Base-by-base conservation (phyloP, 1,284 basidiomycete genomes). In the Pyrrhoderma lamaoense region DNA sequence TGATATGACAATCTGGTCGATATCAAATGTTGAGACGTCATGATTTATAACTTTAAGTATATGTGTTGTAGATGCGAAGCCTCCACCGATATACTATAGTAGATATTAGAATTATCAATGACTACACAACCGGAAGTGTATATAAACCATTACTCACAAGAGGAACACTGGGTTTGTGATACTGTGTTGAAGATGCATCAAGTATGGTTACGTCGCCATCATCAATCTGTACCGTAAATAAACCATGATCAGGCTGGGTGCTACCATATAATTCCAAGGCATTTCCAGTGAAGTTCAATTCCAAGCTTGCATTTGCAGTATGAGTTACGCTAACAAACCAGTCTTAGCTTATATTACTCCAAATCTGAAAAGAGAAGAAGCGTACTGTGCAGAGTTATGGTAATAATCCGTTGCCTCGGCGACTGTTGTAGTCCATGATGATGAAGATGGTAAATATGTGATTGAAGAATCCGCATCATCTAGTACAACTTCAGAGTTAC, bases 381-480 rank as follows among this genome's bases (percentile, higher is more conserved):
- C 38, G n/a, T 16, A 40, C 38, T 40, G 38, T 5, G 38, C 38
- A 16, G 38, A 7, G 8, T 40, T 16, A 21, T 40, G n/a, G 19
- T 16, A 40, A n/a, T 40, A 40, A 40, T 40, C 38, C n/a, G 4
- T 40, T 7, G 8, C 8, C 7, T 40, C 4, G 5, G 38, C n/a
- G 38, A n/a, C 38, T 7, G 5, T 8, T 21, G 19, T 40, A 7
- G n/a, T 5, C 38, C 38, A 40, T 14, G n/a, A 16, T 7, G 38
- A 40, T 8, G 8, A 16, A 14, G 38, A 40, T 7, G 38, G 38
- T 16, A 40, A 21, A n/a, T 40, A 40, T n/a, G 38, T 40, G 19
- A 40, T 40, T 16, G 38, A 40, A 40, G 38, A 40, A 14, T 40
- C 38, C 38, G n/a, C 5, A 40, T 40, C 38, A 40, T 40, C 38